Evolutionary conservation across 2,329 filamentous ascomycete species (phyloP).

Genomic region (Cercospora sp.): DNA sequence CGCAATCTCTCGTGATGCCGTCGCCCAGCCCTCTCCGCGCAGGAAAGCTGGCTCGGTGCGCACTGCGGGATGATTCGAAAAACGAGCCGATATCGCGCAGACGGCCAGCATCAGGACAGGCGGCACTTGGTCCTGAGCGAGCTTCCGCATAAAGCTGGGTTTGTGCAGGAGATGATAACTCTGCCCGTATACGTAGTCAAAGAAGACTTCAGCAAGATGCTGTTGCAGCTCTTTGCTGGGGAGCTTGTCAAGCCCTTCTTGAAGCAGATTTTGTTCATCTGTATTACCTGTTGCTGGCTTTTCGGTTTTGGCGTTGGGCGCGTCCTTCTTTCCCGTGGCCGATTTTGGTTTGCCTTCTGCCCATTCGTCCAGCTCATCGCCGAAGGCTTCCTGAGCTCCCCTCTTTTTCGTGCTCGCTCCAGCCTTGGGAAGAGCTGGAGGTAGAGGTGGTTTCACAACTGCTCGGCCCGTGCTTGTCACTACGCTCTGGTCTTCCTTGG

Average conservation of each 20-base stretch:
- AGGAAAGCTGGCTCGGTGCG: slow-evolving; percentile 76
- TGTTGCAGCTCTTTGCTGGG: slow-evolving; percentile 87
- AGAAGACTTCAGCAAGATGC: slow-evolving; percentile 90
- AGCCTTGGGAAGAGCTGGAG: slow-evolving; percentile 57
- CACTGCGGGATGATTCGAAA: slow-evolving; percentile 83
- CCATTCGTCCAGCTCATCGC: slow-evolving; percentile 78
- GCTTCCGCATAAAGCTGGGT: slow-evolving; percentile 90
- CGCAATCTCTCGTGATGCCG: slow-evolving; percentile 81
- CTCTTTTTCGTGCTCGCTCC: slow-evolving; percentile 67
- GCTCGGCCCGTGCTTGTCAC: slow-evolving; percentile 71
- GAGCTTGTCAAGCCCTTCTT: slow-evolving; percentile 78
- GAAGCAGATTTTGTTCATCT: slow-evolving; percentile 74
- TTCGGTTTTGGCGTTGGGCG: slow-evolving; percentile 12
- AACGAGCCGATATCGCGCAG: slow-evolving; percentile 91
- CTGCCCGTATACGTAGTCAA: slow-evolving; percentile 93
- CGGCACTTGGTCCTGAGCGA: slow-evolving; percentile 76
- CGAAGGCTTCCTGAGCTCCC: slow-evolving; percentile 83
- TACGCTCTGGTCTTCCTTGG: slow-evolving; percentile 75
- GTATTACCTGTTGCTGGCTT: slow-evolving; percentile 46
- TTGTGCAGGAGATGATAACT: slow-evolving; percentile 94
- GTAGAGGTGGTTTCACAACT: slow-evolving; percentile 76
- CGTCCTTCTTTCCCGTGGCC: not conserved
- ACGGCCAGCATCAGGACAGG: slow-evolving; percentile 91
- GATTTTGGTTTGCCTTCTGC: slow-evolving; percentile 41
- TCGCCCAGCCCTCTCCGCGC: slow-evolving; percentile 88